Evolutionary conservation across 73 alveolate species (phyloP).

Genomic region (Paramecium caudatum): DNA sequence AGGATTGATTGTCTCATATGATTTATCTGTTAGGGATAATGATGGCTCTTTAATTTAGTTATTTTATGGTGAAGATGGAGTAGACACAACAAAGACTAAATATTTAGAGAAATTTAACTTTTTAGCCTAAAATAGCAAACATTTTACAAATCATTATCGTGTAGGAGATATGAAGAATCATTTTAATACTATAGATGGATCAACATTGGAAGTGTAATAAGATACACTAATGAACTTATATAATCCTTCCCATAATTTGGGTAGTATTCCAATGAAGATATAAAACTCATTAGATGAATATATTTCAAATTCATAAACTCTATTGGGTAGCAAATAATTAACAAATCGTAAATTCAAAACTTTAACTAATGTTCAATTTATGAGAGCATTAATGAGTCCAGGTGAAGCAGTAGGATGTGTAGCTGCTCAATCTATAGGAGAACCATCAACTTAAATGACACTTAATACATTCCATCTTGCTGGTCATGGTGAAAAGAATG

Average conservation of each 20-base stretch:
- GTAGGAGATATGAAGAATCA: slow-evolving; percentile 42
- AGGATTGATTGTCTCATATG: slow-evolving; percentile 93
- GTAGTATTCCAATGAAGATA: slow-evolving; percentile 89
- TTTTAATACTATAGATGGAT: slow-evolving; percentile 62
- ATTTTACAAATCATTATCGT: slow-evolving; percentile 71
- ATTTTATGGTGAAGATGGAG: slow-evolving; percentile 98
- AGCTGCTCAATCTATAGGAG: slow-evolving; percentile 99
- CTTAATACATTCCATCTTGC: slow-evolving; percentile 99
- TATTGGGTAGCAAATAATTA: slow-evolving; percentile 74
- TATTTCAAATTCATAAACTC: slow-evolving; percentile 76
- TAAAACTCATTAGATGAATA: slow-evolving; percentile 82
- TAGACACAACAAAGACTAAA: slow-evolving; percentile 92
- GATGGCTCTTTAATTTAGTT: slow-evolving; percentile 98
- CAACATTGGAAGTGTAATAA: slow-evolving; percentile 69
- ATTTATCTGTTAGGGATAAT: slow-evolving; percentile 97
- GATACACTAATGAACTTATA: slow-evolving; percentile 89
- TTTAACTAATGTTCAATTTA: slow-evolving; percentile 85
- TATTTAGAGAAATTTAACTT: slow-evolving; percentile 93
- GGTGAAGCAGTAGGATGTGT: slow-evolving; percentile 99
- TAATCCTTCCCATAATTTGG: slow-evolving; percentile 93
- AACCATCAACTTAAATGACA: slow-evolving; percentile 99
- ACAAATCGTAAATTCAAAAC: slow-evolving; percentile 76
- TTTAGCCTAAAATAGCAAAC: slow-evolving; percentile 89
- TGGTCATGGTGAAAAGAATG: slow-evolving; percentile 99
- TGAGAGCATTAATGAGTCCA: slow-evolving; percentile 95